Base-by-base conservation (phyloP, 176 grass and related monocot species). In the Typha latifolia region DNA sequence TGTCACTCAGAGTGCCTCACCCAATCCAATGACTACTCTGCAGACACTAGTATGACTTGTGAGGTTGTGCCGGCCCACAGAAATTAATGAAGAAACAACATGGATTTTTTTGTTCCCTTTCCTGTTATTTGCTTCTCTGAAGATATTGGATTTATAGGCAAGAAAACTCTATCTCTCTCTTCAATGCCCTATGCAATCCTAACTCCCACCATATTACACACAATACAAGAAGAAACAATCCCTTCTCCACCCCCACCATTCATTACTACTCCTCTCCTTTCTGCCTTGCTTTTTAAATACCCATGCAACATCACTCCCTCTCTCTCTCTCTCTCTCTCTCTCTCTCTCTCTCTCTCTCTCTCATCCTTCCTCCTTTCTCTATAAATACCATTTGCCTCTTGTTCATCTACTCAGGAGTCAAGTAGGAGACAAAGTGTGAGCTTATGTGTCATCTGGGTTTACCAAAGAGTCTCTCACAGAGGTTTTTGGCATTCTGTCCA, bases 401-500 rank as follows among this genome's bases (percentile, higher is more conserved):
- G 37, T 43, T 43, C 37, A 32, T 52, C 51, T 56, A 10, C 37
- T 43, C 37, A 43, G 37, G 37, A 43, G 37, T 43, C 37, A 43
- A n/a, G 68, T 32, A 69, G 70, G 19, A 56, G n/a, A 37, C 19
- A 66, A 29, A 70, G n/a, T 80, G 27, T 55, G 49, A 16, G 15
- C 16, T 21, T 43, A 13, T 22, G 23, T 52, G 66, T 75, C 82
- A 79, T 89, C 12, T 81, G 82, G 70, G 65, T 70, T 88, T 84
- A 69, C 65, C 85, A 88, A 88, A 88, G 85, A 77, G 73, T 8
- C 19, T 77, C 77, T 80, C 83, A 88, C 85, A 52, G 10, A 63
- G 85, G 34, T 84, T 77, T 77, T 84, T 88, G 85, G 85, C 85
- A 88, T 88, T 88, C 85, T 88, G 85, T 88, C 85, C 85, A 88